Conservation (phyloP, 2,329 filamentous ascomycete genomes). For the Aureobasidium sp. region DNA sequence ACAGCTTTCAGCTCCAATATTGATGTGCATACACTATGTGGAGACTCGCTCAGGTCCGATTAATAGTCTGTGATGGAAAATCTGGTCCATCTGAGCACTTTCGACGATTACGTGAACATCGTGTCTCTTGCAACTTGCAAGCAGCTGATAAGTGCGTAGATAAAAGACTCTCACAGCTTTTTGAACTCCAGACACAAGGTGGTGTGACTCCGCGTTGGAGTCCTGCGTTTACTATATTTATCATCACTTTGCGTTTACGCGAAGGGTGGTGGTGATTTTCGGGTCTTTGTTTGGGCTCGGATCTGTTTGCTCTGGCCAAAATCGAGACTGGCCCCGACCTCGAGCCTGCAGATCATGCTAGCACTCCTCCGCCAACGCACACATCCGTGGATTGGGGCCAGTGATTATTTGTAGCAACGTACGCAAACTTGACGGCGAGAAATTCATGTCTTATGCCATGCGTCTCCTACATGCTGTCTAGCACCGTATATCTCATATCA, state of each 20-base stretch:
- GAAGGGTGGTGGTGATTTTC: neutral
- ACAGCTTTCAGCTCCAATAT: neutral
- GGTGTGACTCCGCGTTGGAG: neutral
- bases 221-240: neutral
- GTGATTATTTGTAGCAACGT: neutral
- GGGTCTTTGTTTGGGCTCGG: neutral
- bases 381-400: neutral
- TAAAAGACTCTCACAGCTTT: neutral
- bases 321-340: neutral
- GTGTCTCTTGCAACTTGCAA: neutral
- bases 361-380: neutral
- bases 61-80: neutral
- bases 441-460: neutral
- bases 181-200: neutral
- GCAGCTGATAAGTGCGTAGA: neutral
- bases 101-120: neutral
- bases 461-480: neutral
- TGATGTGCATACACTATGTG: constrained; percentile 9
- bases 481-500: neutral
- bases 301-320: neutral
- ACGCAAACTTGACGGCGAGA: neutral
- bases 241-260: neutral
- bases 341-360: neutral
- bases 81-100: neutral
- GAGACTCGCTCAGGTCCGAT: neutral